These are phyloP conservation scores for Emmonsia crescens DNA, from an alignment of 2,329 filamentous ascomycete species.

Conservation along the genomic window DNA sequence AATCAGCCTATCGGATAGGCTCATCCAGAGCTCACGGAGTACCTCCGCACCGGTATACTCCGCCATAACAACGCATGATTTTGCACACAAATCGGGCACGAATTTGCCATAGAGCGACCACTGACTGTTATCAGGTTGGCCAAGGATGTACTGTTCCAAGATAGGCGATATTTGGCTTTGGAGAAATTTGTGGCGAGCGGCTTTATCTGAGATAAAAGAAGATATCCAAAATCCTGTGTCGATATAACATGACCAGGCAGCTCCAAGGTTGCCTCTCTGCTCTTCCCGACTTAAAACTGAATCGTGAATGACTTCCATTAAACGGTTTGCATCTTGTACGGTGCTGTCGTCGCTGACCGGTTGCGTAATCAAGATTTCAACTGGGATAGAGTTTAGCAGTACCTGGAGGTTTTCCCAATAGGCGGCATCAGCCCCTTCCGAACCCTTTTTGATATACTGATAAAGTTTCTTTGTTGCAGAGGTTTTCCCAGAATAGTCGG, in stretches of 20 bases:
- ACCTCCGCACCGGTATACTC: slow-evolving; percentile 36
- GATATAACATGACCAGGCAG: slow-evolving; percentile 68
- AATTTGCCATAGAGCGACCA: slow-evolving; percentile 41
- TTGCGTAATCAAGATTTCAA: slow-evolving; percentile 32
- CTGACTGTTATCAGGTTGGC: slow-evolving; percentile 33
- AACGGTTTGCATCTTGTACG: slow-evolving; percentile 44
- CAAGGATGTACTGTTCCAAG: slow-evolving; percentile 43
- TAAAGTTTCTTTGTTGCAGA: slow-evolving; percentile 49
- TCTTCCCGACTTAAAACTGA: slow-evolving; percentile 69
- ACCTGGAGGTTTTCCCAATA: slow-evolving; percentile 63
- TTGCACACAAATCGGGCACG: slow-evolving; percentile 28
- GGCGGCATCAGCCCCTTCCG: slow-evolving; percentile 58
- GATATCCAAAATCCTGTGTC: slow-evolving; percentile 48
- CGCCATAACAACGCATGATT: slow-evolving; percentile 29
- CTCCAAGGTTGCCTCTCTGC: slow-evolving; percentile 52
- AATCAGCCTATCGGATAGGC: slow-evolving; percentile 51
- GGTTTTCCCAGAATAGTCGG: slow-evolving; percentile 49
- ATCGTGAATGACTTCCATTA: slow-evolving; percentile 57
- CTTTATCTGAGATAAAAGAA: slow-evolving; percentile 35
- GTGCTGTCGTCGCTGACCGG: slow-evolving; percentile 17
- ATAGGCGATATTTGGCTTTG: slow-evolving; percentile 42
- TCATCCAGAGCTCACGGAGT: slow-evolving; percentile 51
- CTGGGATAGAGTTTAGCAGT: slow-evolving; percentile 49
- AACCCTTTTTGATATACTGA: slow-evolving; percentile 70
- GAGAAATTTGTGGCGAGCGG: slow-evolving; percentile 38